Evolutionary conservation across 2,329 filamentous ascomycete species (phyloP), one percentile per base, ranked within the genome.

Genomic region (Pestalotiopsis sp.): DNA sequence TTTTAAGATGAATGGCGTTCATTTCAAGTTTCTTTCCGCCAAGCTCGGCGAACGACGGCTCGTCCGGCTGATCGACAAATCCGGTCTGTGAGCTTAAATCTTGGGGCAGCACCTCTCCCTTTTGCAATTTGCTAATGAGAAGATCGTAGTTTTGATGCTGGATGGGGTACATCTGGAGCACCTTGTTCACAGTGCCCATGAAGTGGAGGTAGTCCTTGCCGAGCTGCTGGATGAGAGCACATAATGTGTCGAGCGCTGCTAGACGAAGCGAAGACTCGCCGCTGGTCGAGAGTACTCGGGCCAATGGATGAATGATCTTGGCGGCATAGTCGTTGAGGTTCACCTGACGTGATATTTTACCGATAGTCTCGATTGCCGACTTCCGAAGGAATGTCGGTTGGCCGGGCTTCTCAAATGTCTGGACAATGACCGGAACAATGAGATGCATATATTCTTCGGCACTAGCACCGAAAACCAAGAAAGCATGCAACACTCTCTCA

Each of bases 401-500:
- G 11, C 92, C 90, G 39, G 92, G 88, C 75, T 94, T 97, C 78
- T 99, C 95, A 75, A 99, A 98, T 62, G 97, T 92, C 58, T 92
- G 90, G 9, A 99, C 94, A 75, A 99, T 94, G 44, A 97, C 94
- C 0, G 96, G 96, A 64, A 99, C 93, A 72, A 99, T 98, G 65
- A 99, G 85, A 78, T 99, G 96, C 96, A 99, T 99, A 78, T 99
- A 99, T 78, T 99, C 96, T 78, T 99, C 96, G 11, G 92, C 93
- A 75, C 94, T 98, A 0, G 94, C 91, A 1, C 97, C 97, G 77
- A 99, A 99, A 0, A 99, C 93, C 35, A 99, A 83, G 79, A 99
- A 97, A 0, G 95, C 94, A 77, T 98, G 96, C 26, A 99, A 84
- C 3, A 99, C 94, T 73, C 92, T 91, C 77, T 98, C 94, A 0